These are phyloP conservation scores for Trichoderma gracile DNA, from an alignment of 2,329 filamentous ascomycete genomes.

Conservation along the genomic window DNA sequence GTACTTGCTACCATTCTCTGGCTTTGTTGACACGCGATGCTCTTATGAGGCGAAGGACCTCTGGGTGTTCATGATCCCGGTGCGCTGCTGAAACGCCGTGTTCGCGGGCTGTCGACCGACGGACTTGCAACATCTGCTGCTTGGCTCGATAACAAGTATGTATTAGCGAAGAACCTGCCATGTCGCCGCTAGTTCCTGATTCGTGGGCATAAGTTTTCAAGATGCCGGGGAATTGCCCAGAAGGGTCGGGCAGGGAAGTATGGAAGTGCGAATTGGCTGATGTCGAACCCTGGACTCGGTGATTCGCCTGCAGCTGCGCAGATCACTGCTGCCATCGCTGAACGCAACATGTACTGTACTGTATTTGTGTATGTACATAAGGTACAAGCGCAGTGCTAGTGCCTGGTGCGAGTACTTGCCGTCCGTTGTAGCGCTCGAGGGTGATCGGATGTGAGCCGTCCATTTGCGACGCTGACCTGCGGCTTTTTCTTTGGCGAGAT, in stretches of 20 bases:
- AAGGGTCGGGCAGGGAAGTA: constrained; percentile 9
- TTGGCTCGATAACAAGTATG: background rate
- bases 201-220: constrained; percentile 11
- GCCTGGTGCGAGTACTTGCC: background rate
- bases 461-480: constrained; percentile 3
- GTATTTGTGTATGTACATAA: no score
- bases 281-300: constrained; percentile 13
- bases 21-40: no score
- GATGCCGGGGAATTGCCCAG: constrained; percentile 1
- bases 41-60: no score
- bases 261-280: constrained; percentile 13
- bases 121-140: background rate
- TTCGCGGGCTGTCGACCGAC: background rate
- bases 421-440: background rate
- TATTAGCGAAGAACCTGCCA: constrained; percentile 1
- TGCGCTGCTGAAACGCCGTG: background rate
- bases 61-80: no score
- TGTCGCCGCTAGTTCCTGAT: constrained; percentile 23
- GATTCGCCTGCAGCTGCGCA: constrained; percentile 20
- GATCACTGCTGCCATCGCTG: constrained; percentile 13
- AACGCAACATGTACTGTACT: constrained; percentile 2
- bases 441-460: constrained; percentile 2
- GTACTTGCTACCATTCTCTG: background rate
- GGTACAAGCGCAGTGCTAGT: background rate
- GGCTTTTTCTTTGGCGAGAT: background rate